Evolutionary conservation across 2,329 filamentous ascomycete genomes (phyloP), one percentile per base, ranked within the genome.

Genomic region (Aquanectria penicillioides): DNA sequence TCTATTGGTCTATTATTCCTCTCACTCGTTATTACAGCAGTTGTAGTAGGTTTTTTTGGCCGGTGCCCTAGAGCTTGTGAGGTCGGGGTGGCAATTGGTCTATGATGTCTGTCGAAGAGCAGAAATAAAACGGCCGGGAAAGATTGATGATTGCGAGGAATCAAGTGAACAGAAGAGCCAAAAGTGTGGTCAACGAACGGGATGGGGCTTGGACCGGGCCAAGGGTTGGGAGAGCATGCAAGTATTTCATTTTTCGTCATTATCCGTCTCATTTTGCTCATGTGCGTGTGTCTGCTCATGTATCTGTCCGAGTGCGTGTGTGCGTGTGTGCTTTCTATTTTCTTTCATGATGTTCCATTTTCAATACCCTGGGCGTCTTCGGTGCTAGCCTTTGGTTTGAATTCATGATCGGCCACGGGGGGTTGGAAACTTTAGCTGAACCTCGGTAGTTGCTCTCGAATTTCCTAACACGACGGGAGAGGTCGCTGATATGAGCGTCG

Each of bases 401-500:
- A 72, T 12, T 64, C 51, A 37, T 61, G 50, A 40, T 58, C 56
- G 4, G 58, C 29, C 4, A 51, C 43, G 28, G 55, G 53, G 8
- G 60, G 57, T 56, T 61, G 9, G 61, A 55, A 18, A 43, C 12
- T 29, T 59, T 61, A 17, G 50, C 25, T 8, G 58, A 23, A 34
- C 62, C 52, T 46, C 60, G 40, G 47, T 44, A 59, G 12, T 49
- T 58, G 51, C 60, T 68, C 69, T 71, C 71, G 51, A 97, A 81
- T 48, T 80, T 83, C 69, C 88, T 86, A 37, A 95, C 89, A 50
- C 92, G 84, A 55, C 80, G 77, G 13, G 92, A 92, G 67, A 99
- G 78, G 76, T 98, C 94, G 46, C 86, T 89, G 50, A 99, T 84
- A 81, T 99, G 94, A 61, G 83, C 84, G 78, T 98, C 95, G 3